These are phyloP conservation scores for Starmerella scarabaei DNA, from an alignment of 805 yeast species.

Conservation along the genomic window DNA sequence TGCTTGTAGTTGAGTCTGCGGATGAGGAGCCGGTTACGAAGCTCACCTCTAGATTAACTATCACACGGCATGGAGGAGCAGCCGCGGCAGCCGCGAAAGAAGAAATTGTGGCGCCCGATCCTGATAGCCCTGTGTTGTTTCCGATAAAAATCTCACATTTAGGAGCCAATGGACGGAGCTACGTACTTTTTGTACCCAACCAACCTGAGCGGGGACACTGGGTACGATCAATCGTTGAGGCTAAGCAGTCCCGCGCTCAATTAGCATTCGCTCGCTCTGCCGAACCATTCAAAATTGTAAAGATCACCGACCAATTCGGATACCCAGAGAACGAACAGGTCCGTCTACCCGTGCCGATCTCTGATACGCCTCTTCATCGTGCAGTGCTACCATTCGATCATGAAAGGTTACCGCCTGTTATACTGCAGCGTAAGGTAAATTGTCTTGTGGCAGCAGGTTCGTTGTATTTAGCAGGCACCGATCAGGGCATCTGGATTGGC, in stretches of 20 bases:
- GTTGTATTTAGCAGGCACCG: constrained; percentile 41
- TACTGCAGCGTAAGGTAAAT: constrained; percentile 27
- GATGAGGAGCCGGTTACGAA: constrained; percentile 29
- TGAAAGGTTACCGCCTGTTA: constrained; percentile 16
- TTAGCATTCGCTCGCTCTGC: constrained; percentile 27
- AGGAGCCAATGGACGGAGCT: constrained; percentile 25
- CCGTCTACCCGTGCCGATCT: constrained; percentile 23
- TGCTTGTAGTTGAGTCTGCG: constrained; percentile 46
- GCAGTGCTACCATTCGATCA: constrained; percentile 19
- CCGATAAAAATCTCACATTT: constrained; percentile 29
- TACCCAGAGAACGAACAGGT: constrained; percentile 45
- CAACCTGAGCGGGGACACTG: constrained; percentile 42
- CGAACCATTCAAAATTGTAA: constrained; percentile 43
- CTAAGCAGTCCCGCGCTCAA: constrained; percentile 31
- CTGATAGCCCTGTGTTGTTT: constrained; percentile 23
- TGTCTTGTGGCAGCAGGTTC: constrained; percentile 35
- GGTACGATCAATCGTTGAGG: constrained; percentile 40
- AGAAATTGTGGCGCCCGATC: constrained; percentile 4
- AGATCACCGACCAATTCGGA: constrained; percentile 50
- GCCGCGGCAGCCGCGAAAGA: constrained; percentile 8
- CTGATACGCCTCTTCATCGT: constrained; percentile 27
- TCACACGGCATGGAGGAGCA: constrained; percentile 13
- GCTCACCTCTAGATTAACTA: constrained; percentile 19
- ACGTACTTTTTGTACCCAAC: constrained; percentile 25
- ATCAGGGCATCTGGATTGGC: constrained; percentile 46